Percentiles rank a stretch among this genome's conserved stretches.
Conservation (phyloP, 2,329 filamentous ascomycete genomes). For the Ascomycota sp. region DNA sequence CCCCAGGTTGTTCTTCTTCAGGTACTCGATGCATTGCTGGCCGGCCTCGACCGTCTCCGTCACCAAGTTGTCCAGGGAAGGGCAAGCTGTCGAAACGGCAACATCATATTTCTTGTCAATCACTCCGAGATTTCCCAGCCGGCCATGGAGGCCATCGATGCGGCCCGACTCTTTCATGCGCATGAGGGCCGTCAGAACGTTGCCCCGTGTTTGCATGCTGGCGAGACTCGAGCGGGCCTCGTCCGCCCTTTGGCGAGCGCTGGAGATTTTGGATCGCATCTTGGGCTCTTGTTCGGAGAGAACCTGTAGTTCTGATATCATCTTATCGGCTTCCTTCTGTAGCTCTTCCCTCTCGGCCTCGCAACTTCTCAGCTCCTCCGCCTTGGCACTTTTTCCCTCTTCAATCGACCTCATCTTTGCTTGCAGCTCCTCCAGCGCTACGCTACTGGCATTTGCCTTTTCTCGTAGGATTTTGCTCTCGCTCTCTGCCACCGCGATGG, state of each 20-base stretch:
- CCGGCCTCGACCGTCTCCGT: slow-evolving; percentile 89
- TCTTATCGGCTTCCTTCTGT: slow-evolving; percentile 49
- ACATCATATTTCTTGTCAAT: slow-evolving; percentile 91
- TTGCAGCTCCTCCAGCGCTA: slow-evolving; percentile 64
- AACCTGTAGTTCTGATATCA: slow-evolving; percentile 50
- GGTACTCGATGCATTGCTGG: slow-evolving; percentile 92
- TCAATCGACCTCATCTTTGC: slow-evolving; percentile 55
- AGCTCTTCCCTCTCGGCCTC: slow-evolving; percentile 49
- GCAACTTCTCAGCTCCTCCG: slow-evolving; percentile 51
- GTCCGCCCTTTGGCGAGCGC: slow-evolving; percentile 79
- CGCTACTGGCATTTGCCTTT: slow-evolving; percentile 66
- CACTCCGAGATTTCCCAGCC: slow-evolving; percentile 77
- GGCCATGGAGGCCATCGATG: slow-evolving; percentile 90
- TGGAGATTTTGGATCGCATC: slow-evolving; percentile 64
- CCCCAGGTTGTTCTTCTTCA: slow-evolving; percentile 90
- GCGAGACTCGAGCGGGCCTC: slow-evolving; percentile 81
- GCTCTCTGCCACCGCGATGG: slow-evolving; percentile 82
- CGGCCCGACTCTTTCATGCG: slow-evolving; percentile 86
- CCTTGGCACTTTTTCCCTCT: slow-evolving; percentile 46
- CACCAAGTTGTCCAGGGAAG: slow-evolving; percentile 81
- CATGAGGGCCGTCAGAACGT: slow-evolving; percentile 78
- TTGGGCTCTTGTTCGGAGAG: slow-evolving; percentile 59
- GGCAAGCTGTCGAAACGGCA: slow-evolving; percentile 92
- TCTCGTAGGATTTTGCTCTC: slow-evolving; percentile 82
- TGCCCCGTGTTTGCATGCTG: slow-evolving; percentile 76